Base-by-base conservation (phyloP, 2,329 filamentous ascomycete species). In the Pseudogymnoascus sp. region DNA sequence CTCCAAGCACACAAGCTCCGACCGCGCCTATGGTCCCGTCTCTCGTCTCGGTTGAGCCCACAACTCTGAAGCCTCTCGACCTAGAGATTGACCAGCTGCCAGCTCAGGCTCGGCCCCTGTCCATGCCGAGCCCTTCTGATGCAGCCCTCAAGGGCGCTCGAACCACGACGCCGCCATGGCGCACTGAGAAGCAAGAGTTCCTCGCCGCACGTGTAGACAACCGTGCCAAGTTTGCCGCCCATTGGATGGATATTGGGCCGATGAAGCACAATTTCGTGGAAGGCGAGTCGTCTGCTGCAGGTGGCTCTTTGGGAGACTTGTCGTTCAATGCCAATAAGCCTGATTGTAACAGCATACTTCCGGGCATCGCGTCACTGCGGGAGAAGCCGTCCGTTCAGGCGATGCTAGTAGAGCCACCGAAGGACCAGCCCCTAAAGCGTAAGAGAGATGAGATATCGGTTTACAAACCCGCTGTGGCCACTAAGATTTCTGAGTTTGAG, bases 131-230 rank as follows among this genome's bases (percentile, higher is more conserved):
- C 16, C 47, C 47, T 18, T 54, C 47, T 20, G 47, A 54, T 9
- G 47, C 47, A 35, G 47, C 47, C 9, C 47, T 54, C 25, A 54
- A 54, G 28, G 47, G 47, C n/a, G n/a, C n/a, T 35, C 25, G 47
- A 9, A 16, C 16, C n/a, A 33, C 47, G 28, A 54, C 47, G 6
- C 47, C 47, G 16, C 47, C 47, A 6, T 54, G 47, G 47, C 47
- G 47, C 11, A 54, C 47, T 28, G 47, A 54, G 47, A 54, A 54
- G 9, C 47, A 54, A 33, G 47, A 54, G 28, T 54, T 54, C 47
- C 47, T 54, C 16, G 47, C 47, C 6, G 47, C 47, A 14, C 47
- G 47, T 18, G 47, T 54, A 14, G 47, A 54, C 18, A 54, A 54
- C 18, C 47, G 47, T 54, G 47, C 28, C 9, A 33, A 14, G 25